Base-by-base conservation (phyloP, 1,284 basidiomycete species). In the Bondarzewia mesenterica region DNA sequence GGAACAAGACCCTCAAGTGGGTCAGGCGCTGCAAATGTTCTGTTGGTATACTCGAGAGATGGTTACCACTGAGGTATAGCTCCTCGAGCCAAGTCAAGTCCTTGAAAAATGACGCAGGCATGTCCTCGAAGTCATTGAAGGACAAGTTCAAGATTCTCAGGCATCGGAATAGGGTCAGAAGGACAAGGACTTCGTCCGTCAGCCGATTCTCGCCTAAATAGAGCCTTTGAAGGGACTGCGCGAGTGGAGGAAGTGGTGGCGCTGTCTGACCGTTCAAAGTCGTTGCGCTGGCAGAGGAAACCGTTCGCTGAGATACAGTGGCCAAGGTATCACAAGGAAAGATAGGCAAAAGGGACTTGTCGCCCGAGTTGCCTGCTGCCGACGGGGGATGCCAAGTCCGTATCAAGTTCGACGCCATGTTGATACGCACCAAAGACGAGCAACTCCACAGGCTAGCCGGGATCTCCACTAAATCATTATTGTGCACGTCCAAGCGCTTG, bases 121-220 rank as follows among this genome's bases (percentile, higher is more conserved):
- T 77, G 61, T 96, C 93, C 63, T 89, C 87, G 51, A 99, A 89
- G 52, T 93, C 85, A 67, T 99, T 99, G 72, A 97, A 98, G 49
- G 90, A 93, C 27, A 99, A 72, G 58, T 99, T 99, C 49, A 99
- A 77, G 2, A 93, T 82, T 3, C 77, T 75, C 12, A 97, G 76
- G 55, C 87, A 81, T 49, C 79, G 78, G 54, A 98, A 72, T 21
- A 89, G 72, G 54, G 82, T 84, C 26, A 96, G 67, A 0, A 82
- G 78, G 41, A 80, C 80, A 42, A 98, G 78, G 7, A 82, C 76
- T 32, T 96, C 90, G 60, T 97, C 91, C 5, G 81, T 81, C 16
- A 97, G 72, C 18, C 77, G 77, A 63, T 99, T 99, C 72, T 99
- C 94, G 47, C 89, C 93, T 1, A 97, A 75, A 58, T 88, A 90